phyloP scores from a whole-genome alignment of 192 early-diverging fungal genomes.

The Lobosporangium transversale region DNA sequence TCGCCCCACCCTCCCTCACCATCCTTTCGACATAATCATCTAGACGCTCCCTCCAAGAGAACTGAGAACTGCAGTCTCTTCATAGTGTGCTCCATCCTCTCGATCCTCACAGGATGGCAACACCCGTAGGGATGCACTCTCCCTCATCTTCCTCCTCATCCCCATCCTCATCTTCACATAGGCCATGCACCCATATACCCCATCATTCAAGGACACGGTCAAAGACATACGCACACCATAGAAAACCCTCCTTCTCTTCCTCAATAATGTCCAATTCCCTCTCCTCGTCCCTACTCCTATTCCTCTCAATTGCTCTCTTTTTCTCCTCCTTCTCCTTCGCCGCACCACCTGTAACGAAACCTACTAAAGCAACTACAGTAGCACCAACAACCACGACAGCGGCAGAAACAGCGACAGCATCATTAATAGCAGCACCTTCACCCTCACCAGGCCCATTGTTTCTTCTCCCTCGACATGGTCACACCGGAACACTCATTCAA shows the following conservation, averaged over 20 bases:
- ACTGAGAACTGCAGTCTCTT: not conserved
- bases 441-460: too few relatives aligned
- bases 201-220: not conserved
- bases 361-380: too few relatives aligned
- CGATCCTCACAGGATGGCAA: not conserved
- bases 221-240: too few relatives aligned
- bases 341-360: not conserved
- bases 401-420: too few relatives aligned
- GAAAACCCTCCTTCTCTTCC: not conserved
- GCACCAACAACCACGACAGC: too few relatives aligned
- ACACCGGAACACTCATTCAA: slow-evolving; percentile 27
- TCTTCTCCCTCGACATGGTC: slow-evolving; percentile 8
- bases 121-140: not conserved
- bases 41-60: too few relatives aligned
- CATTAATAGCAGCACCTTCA: too few relatives aligned
- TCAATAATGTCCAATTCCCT: not conserved
- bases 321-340: not conserved
- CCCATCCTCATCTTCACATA: not conserved
- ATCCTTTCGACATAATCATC: too few relatives aligned
- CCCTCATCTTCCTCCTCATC: not conserved
- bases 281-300: not conserved
- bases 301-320: not conserved
- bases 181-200: not conserved
- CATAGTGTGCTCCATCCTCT: too few relatives aligned
- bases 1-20: not conserved